A percentile compares a stretch with the other conserved stretches of the same genome.
Conservation (phyloP, 148 eudicot species). For the Chenopodium berlandieri region DNA sequence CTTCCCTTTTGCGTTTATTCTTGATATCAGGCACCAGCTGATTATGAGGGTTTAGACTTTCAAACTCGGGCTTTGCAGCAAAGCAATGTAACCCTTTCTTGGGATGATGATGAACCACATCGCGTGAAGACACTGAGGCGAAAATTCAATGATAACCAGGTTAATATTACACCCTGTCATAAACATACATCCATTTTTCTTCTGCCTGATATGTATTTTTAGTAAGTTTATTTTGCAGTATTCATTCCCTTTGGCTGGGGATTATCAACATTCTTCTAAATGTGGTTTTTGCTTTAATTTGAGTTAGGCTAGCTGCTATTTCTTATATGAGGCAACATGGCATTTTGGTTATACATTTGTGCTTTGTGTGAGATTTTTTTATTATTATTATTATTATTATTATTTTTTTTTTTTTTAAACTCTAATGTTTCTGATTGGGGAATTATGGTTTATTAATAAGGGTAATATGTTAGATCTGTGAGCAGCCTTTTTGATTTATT, state of each 20-base stretch:
- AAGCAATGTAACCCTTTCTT: conserved; percentile 64
- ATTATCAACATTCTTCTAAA: neutral
- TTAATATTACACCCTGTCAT: conserved; percentile 12
- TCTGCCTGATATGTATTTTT: neutral
- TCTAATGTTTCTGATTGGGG: neutral
- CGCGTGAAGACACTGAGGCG: conserved; percentile 68
- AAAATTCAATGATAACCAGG: conserved; percentile 69
- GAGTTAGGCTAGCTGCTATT: neutral
- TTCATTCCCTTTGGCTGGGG: neutral
- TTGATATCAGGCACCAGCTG: conserved; percentile 53
- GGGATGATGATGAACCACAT: conserved; percentile 98
- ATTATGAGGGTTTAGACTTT: conserved; percentile 78
- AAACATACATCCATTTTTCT: neutral
- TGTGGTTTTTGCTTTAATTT: neutral
- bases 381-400: too few relatives aligned
- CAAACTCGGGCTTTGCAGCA: conserved; percentile 83
- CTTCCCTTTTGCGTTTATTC: neutral
- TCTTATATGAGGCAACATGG: neutral
- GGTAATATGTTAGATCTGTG: neutral
- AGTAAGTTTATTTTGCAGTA: neutral
- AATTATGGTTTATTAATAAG: too few relatives aligned
- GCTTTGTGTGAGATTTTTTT: neutral
- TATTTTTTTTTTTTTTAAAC: neutral
- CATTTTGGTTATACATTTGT: neutral
- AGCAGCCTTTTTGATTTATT: neutral